These are phyloP conservation scores for Raphanus raphanistrum DNA, from an alignment of 345 rosid genomes.

Conservation along the genomic window DNA sequence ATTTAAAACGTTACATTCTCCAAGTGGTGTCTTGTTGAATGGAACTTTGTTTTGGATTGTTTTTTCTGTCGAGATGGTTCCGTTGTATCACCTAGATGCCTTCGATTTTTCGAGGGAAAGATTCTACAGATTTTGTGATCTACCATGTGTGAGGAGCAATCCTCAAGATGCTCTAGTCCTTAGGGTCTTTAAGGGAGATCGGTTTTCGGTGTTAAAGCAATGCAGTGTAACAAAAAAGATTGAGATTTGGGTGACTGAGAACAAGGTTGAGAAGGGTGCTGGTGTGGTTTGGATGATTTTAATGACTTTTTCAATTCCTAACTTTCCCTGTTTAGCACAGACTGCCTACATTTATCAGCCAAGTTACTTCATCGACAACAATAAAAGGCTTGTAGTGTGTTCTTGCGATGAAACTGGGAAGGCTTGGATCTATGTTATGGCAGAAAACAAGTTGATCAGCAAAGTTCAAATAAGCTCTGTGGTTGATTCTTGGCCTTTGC, in stretches of 20 bases:
- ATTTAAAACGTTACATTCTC: too few relatives aligned
- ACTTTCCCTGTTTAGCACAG: background rate
- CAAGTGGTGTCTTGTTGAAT: background rate
- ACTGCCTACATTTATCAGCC: background rate
- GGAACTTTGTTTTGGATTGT: slow-evolving; percentile 4
- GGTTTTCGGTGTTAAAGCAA: background rate
- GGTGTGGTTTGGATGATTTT: background rate
- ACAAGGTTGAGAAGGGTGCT: background rate
- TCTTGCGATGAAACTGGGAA: background rate
- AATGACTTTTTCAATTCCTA: background rate
- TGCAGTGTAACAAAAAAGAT: background rate
- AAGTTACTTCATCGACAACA: background rate
- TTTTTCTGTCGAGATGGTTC: background rate
- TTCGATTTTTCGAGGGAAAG: background rate
- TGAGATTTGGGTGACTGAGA: slow-evolving; percentile 2
- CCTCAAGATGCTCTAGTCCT: background rate
- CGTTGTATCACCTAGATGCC: background rate
- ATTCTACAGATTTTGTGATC: background rate
- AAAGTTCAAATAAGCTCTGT: background rate
- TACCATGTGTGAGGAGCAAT: background rate
- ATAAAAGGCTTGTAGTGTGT: slow-evolving; percentile 4
- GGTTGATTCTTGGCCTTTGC: slow-evolving; percentile 3
- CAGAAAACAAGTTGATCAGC: background rate
- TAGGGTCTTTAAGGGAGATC: background rate
- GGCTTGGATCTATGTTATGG: slow-evolving; percentile 11